Conservation (phyloP, 176 grass and related monocot genomes). For the Avena insularis region DNA sequence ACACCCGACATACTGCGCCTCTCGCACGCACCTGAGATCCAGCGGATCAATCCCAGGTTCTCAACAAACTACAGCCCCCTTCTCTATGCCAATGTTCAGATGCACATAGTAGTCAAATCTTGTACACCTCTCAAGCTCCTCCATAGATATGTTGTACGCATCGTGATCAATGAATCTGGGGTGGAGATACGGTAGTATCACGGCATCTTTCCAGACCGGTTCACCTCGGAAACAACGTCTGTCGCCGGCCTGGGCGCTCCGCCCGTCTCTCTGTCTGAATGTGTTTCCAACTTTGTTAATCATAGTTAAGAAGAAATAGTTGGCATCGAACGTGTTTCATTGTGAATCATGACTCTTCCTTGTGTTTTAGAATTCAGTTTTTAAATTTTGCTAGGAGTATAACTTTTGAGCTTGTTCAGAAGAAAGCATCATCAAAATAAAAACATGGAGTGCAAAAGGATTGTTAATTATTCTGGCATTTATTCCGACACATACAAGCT, state of each 20-base stretch:
- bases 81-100: not conserved
- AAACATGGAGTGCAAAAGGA: too few relatives aligned
- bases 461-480: too few relatives aligned
- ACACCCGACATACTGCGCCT: not conserved
- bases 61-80: not conserved
- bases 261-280: not conserved
- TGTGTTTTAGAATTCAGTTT: too few relatives aligned
- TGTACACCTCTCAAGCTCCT: not conserved
- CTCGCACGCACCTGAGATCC: not conserved
- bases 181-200: too few relatives aligned
- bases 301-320: too few relatives aligned
- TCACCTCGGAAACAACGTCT: not conserved
- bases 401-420: too few relatives aligned
- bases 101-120: not conserved
- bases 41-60: not conserved
- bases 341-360: too few relatives aligned
- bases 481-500: too few relatives aligned
- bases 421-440: too few relatives aligned
- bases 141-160: not conserved
- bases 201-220: not conserved
- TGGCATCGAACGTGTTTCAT: too few relatives aligned
- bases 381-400: too few relatives aligned
- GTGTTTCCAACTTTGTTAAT: too few relatives aligned
- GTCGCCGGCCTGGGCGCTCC: not conserved
- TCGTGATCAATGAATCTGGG: not conserved